Conservation (phyloP, 1,284 basidiomycete species). For the Bondarzewia mesenterica region DNA sequence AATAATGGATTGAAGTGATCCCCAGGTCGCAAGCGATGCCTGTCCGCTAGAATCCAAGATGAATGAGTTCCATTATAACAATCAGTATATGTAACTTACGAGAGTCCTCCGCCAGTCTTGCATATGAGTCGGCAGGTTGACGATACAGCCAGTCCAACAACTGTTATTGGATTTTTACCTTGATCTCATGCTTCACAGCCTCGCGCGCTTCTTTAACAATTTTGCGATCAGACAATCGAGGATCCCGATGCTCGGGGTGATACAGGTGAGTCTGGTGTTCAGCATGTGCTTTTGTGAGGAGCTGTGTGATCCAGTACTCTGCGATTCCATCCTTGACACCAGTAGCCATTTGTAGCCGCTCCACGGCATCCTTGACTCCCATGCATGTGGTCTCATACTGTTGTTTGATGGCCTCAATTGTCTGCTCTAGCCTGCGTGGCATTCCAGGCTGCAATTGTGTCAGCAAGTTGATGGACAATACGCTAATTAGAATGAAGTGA, state of each 20-base stretch:
- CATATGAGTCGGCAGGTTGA: too few relatives aligned
- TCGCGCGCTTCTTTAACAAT: too few relatives aligned
- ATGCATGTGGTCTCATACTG: slow-evolving; percentile 21
- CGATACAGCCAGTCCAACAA: too few relatives aligned
- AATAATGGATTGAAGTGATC: slow-evolving; percentile 20
- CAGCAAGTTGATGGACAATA: slow-evolving; percentile 13
- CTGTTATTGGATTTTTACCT: too few relatives aligned
- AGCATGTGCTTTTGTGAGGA: too few relatives aligned
- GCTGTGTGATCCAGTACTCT: slow-evolving; percentile 22
- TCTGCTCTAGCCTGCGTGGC: slow-evolving; percentile 11
- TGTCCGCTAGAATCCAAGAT: neutral
- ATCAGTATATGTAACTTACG: slow-evolving; percentile 10
- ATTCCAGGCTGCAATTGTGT: slow-evolving; percentile 15
- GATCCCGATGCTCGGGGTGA: too few relatives aligned
- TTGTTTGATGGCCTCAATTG: slow-evolving; percentile 9
- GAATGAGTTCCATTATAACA: neutral
- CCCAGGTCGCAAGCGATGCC: slow-evolving; percentile 12
- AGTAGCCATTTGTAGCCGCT: too few relatives aligned
- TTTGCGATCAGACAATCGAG: too few relatives aligned
- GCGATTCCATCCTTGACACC: slow-evolving; percentile 30
- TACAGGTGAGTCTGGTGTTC: too few relatives aligned
- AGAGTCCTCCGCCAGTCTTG: too few relatives aligned
- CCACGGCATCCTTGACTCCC: slow-evolving; percentile 30
- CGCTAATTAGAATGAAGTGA: neutral
- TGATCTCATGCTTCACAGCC: too few relatives aligned